Conservation (phyloP, 2,329 filamentous ascomycete species). For the Arthrobotrys sphaeroides region DNA sequence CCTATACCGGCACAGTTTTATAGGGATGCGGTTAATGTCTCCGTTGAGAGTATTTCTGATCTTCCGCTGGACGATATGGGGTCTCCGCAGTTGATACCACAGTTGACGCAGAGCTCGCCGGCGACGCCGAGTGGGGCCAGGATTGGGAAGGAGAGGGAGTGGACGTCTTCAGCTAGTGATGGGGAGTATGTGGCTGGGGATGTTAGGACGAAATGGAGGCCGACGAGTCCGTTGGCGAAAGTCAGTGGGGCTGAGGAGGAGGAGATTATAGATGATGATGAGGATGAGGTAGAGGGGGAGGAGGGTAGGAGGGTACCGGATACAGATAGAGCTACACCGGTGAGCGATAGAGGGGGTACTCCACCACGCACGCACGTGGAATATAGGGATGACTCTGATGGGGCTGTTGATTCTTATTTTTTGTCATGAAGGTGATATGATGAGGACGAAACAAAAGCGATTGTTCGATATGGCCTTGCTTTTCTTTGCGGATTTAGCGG, state of each 20-base stretch:
- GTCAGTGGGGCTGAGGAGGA: conserved; percentile 17
- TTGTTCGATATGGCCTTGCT: neutral
- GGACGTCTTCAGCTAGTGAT: conserved; percentile 49
- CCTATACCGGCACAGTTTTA: conserved; percentile 42
- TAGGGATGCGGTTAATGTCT: conserved; percentile 9
- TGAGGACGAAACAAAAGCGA: neutral
- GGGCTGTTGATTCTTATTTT: conserved; percentile 34
- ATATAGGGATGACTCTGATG: conserved; percentile 28
- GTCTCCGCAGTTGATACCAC: conserved; percentile 28
- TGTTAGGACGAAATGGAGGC: conserved; percentile 41
- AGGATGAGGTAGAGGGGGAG: too few relatives aligned
- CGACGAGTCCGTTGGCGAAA: conserved; percentile 43
- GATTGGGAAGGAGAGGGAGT: conserved; percentile 36
- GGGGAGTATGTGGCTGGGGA: conserved; percentile 45
- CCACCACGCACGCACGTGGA: neutral
- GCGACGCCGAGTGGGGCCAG: conserved; percentile 54
- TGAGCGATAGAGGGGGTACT: neutral
- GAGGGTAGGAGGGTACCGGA: conserved; percentile 31
- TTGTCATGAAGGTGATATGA: conserved; percentile 16
- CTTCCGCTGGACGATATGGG: conserved; percentile 12
- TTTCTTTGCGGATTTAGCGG: conserved; percentile 32
- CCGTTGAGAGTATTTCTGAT: conserved; percentile 23
- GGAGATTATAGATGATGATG: conserved; percentile 39
- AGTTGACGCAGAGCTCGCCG: conserved; percentile 54
- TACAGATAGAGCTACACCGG: conserved; percentile 14